Percentiles rank a stretch among this genome's conserved stretches.
These are phyloP conservation scores for Eucalyptus decipiens DNA, from an alignment of 345 rosid genomes.

Conservation along the genomic window DNA sequence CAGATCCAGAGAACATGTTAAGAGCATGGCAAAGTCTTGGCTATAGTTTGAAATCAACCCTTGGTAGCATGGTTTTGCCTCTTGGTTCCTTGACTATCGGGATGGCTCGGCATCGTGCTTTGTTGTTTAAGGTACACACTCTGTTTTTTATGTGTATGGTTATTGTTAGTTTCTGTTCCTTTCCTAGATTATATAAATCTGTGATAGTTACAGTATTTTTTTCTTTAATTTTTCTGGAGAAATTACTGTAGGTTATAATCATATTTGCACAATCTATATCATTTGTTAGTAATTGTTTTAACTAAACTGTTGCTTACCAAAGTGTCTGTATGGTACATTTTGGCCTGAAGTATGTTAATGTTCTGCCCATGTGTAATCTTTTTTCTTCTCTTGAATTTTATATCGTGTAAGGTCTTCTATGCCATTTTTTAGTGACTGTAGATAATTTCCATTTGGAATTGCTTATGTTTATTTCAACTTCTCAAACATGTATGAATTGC, in stretches of 20 bases:
- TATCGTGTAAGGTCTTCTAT: neutral
- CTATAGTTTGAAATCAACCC: slow-evolving; percentile 64
- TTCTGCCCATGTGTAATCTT: neutral
- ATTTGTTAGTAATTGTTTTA: neutral
- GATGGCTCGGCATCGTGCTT: slow-evolving; percentile 94
- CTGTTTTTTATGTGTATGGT: neutral
- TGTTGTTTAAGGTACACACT: slow-evolving; percentile 69
- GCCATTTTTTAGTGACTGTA: neutral
- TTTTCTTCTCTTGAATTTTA: neutral
- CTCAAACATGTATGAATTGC: neutral
- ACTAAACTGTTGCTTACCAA: neutral
- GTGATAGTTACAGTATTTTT: neutral
- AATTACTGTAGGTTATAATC: neutral
- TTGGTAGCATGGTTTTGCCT: slow-evolving; percentile 81
- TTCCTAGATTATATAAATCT: neutral
- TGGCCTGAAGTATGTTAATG: neutral
- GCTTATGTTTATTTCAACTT: neutral
- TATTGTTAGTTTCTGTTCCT: neutral
- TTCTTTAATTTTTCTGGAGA: neutral
- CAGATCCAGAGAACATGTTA: slow-evolving; percentile 56
- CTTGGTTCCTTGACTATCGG: slow-evolving; percentile 88
- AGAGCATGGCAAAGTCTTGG: slow-evolving; percentile 74
- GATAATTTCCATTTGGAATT: neutral
- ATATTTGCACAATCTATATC: neutral
- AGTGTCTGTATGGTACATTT: neutral